Percentiles rank a stretch among this genome's conserved stretches.
Conservation (phyloP, 2,329 filamentous ascomycete genomes). For the Exophiala oligosperma region DNA sequence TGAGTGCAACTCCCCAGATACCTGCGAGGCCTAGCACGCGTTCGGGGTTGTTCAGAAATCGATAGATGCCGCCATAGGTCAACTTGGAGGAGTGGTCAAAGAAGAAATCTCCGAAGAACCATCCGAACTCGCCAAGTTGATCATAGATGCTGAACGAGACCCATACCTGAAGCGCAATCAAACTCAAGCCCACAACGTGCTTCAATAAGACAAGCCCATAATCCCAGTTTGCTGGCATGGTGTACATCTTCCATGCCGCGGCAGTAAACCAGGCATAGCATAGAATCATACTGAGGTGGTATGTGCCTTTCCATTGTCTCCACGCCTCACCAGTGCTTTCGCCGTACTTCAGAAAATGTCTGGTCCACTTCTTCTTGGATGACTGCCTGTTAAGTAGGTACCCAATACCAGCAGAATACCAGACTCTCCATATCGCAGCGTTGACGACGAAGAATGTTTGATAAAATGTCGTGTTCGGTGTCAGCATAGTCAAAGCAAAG, state of each 20-base stretch:
- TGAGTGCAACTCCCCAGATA: constrained; percentile 91
- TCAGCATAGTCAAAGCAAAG: constrained; percentile 69
- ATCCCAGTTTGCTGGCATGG: constrained; percentile 79
- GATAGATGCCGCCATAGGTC: constrained; percentile 96
- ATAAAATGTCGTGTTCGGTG: constrained; percentile 73
- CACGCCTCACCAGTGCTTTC: constrained; percentile 89
- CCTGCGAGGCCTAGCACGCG: constrained; percentile 89
- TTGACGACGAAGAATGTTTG: constrained; percentile 79
- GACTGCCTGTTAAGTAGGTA: constrained; percentile 84
- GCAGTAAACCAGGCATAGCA: constrained; percentile 86
- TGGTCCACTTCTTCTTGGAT: constrained; percentile 88
- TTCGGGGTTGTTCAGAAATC: constrained; percentile 96
- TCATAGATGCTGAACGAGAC: constrained; percentile 92
- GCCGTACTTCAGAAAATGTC: constrained; percentile 96
- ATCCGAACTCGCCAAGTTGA: constrained; percentile 93
- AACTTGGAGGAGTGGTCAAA: constrained; percentile 85
- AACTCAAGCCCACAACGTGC: constrained; percentile 77
- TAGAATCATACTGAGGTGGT: constrained; percentile 88
- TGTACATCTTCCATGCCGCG: constrained; percentile 96
- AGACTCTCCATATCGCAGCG: constrained; percentile 80
- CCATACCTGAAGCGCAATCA: constrained; percentile 89
- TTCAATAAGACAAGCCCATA: constrained; percentile 83
- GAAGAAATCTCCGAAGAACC: constrained; percentile 99
- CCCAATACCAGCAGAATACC: constrained; percentile 88
- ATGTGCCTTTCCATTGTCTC: constrained; percentile 96